Base-by-base conservation (phyloP, 345 rosid genomes). In the Dipteronia sinensis region DNA sequence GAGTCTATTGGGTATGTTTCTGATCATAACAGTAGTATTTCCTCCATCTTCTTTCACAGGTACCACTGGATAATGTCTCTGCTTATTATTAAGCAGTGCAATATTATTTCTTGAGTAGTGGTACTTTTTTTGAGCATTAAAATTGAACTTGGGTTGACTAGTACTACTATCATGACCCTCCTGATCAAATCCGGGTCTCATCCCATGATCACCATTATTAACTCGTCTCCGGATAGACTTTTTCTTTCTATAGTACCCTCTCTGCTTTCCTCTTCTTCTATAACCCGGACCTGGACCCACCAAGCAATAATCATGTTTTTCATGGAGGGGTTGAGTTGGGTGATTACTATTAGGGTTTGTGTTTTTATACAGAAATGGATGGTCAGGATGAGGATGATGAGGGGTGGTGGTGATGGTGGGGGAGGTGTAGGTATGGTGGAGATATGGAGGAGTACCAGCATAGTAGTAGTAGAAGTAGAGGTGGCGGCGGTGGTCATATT, bases 1-100 rank as follows among this genome's bases (percentile, higher is more conserved):
- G 87, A 86, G 91, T 74, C 79, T 83, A 62, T 88, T 94, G 1
- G 97, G 98, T 53, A 94, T 89, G 62, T 94, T 94, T 9, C 87
- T 82, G 64, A 94, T 85, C 97, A 94, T 93, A 12, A 91, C 85
- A 1, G 98, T 90, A 0, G 98, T 91, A 12, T 55, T 13, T 0
- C 15, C 29, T 0, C 84, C 87, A 58, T 83, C 77, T 9, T 71
- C 66, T 1, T 40, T 17, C 22, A 88, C 75, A 17, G 85, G 80
- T n/a, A 71, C 56, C 16, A 80, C 80, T 9, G 75, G 51, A 61
- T 70, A 34, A 61, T 70, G 49, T 70, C 16, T 70, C 31, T 29
- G 47, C 61, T 62, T 25, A 34, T 34, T 34, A 34, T 34, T 34
- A 22, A 49, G 31, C 46, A 68, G 34, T 61, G 40, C 23, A 16